phyloP scores from a whole-genome alignment of 2,329 filamentous ascomycete genomes.

The Aspergillus texensis region DNA sequence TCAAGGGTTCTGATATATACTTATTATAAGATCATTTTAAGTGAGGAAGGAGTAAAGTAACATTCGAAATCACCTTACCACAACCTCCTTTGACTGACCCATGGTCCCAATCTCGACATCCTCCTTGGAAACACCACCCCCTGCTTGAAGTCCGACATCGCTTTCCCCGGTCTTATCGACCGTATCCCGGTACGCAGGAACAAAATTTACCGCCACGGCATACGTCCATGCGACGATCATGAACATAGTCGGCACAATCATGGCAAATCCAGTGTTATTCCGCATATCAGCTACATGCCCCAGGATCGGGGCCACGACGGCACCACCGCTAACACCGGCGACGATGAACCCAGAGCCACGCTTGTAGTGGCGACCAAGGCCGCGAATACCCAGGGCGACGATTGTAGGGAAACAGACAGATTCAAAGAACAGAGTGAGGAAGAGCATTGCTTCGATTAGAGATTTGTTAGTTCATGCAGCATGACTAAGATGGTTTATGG shows the following conservation, averaged over 20 bases:
- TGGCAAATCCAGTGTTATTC: slow-evolving; percentile 63
- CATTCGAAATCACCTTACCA: slow-evolving; percentile 13
- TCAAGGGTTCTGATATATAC: background rate
- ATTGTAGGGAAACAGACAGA: slow-evolving; percentile 82
- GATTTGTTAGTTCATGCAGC: background rate
- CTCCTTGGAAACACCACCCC: slow-evolving; percentile 29
- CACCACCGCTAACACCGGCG: slow-evolving; percentile 71
- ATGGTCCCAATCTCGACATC: slow-evolving; percentile 17
- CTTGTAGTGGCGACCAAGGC: slow-evolving; percentile 75
- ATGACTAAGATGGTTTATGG: background rate
- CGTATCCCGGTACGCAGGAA: slow-evolving; percentile 63
- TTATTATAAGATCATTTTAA: background rate
- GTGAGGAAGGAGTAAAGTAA: background rate
- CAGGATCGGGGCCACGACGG: slow-evolving; percentile 71
- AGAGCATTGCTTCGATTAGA: slow-evolving; percentile 52
- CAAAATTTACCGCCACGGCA: slow-evolving; percentile 66
- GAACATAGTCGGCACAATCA: slow-evolving; percentile 68
- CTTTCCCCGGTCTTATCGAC: slow-evolving; percentile 59
- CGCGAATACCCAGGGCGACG: slow-evolving; percentile 76
- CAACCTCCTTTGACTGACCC: slow-evolving; percentile 13
- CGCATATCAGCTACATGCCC: slow-evolving; percentile 67
- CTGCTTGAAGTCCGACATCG: slow-evolving; percentile 45
- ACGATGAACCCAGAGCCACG: slow-evolving; percentile 74
- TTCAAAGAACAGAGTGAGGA: slow-evolving; percentile 78
- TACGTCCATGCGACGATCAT: slow-evolving; percentile 62